These are phyloP conservation scores for Corchorus olitorius DNA, from an alignment of 345 rosid species.

Conservation along the genomic window DNA sequence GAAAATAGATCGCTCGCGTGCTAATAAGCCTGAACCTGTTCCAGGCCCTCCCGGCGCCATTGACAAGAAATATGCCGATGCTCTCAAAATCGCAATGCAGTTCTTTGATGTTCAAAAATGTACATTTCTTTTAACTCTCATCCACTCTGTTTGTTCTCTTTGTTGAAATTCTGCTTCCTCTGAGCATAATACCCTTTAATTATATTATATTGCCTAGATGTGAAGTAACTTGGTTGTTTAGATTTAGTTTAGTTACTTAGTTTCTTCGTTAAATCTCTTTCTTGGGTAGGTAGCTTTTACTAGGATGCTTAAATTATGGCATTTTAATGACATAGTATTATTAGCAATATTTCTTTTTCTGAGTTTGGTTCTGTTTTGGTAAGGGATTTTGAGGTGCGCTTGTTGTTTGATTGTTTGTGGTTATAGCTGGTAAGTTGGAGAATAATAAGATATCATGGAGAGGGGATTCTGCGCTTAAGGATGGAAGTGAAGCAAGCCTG, in stretches of 20 bases:
- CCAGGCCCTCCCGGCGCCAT: slow-evolving; percentile 91
- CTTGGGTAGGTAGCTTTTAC: neutral
- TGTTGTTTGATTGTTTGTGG: slow-evolving; percentile 15
- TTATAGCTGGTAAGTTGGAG: slow-evolving; percentile 75
- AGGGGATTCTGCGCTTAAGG: slow-evolving; percentile 82
- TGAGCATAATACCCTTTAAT: neutral
- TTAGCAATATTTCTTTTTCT: neutral
- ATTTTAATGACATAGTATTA: neutral
- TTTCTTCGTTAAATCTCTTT: neutral
- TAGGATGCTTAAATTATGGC: neutral
- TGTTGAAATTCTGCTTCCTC: neutral
- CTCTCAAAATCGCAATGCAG: slow-evolving; percentile 77
- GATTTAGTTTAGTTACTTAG: neutral
- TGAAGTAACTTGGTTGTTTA: neutral
- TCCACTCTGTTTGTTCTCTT: neutral
- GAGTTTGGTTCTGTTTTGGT: neutral
- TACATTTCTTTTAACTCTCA: slow-evolving; percentile 19
- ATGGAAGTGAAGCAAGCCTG: slow-evolving; percentile 62
- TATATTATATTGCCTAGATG: neutral
- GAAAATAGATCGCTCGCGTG: slow-evolving; percentile 45
- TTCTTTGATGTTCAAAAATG: slow-evolving; percentile 95
- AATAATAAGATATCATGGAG: slow-evolving; percentile 79
- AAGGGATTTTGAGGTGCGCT: neutral
- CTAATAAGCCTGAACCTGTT: slow-evolving; percentile 42
- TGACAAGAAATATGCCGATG: slow-evolving; percentile 72